A percentile compares a stretch with the other conserved stretches of the same genome.
Evolutionary conservation across 371 early-diverging fungal genomes (phyloP).

Genomic region (Chytridium lagenaria): DNA sequence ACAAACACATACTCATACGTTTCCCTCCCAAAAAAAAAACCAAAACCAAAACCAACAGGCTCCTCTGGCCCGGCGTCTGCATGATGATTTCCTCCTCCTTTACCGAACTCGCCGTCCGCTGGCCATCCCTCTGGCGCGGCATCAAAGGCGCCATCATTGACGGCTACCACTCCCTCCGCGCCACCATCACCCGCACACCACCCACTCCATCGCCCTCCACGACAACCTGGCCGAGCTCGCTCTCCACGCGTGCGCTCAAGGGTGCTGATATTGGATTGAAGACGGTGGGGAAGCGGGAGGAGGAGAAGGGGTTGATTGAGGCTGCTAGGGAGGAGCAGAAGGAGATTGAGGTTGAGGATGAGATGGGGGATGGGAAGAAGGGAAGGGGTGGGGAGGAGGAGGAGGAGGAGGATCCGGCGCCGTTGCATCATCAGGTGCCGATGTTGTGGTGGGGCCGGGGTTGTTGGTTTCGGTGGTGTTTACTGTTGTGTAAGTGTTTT

Average conservation of each 20-base stretch:
- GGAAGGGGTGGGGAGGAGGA: not conserved
- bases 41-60: conserved; percentile 16
- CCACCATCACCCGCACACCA: not conserved
- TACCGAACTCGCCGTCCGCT: conserved; percentile 65
- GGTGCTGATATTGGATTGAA: not conserved
- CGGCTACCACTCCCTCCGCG: conserved; percentile 38
- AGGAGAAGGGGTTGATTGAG: not conserved
- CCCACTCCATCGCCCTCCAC: not conserved
- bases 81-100: conserved; percentile 73
- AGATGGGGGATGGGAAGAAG: not conserved
- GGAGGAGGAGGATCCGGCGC: conserved; percentile 48
- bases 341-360: not conserved
- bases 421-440: conserved; percentile 66
- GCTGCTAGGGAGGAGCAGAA: not conserved
- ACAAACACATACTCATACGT: not conserved
- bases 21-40: not conserved
- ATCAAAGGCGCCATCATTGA: conserved; percentile 61
- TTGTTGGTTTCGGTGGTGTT: conserved; percentile 62
- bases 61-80: conserved; percentile 72
- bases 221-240: not conserved
- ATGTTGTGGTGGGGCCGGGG: conserved; percentile 67
- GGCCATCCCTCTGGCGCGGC: conserved; percentile 50
- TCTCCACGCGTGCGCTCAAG: not conserved
- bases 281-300: not conserved
- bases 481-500: conserved; percentile 59